phyloP scores from a whole-genome alignment of 2,329 filamentous ascomycete genomes.

The Gremmenia infestans region DNA sequence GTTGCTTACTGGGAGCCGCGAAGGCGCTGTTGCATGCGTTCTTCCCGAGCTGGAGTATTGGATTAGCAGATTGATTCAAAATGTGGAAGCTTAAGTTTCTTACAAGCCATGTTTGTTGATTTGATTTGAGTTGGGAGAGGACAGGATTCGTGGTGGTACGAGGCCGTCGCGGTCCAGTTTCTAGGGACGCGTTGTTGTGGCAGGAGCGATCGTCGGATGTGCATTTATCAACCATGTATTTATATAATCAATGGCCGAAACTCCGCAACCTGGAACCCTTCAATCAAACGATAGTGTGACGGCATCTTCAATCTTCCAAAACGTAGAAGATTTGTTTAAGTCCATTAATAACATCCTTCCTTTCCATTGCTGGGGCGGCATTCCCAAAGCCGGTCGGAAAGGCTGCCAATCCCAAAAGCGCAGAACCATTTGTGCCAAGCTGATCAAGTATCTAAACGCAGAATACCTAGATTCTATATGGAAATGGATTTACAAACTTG shows the following conservation, averaged over 20 bases:
- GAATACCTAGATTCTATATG: conserved; percentile 32
- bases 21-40: conserved; percentile 60
- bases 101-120: conserved; percentile 15
- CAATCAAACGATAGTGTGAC: too few relatives aligned
- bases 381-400: conserved; percentile 1
- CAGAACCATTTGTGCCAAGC: conserved; percentile 20
- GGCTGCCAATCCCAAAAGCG: conserved; percentile 25
- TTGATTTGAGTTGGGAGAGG: background rate
- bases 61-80: conserved; percentile 8
- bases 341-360: background rate
- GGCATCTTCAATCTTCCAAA: too few relatives aligned
- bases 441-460: conserved; percentile 29
- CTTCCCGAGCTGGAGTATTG: conserved; percentile 45
- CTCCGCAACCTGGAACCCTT: too few relatives aligned
- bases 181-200: background rate
- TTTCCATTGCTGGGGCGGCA: background rate
- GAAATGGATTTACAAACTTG: conserved; percentile 30
- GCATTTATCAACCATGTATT: too few relatives aligned
- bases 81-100: background rate
- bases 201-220: too few relatives aligned
- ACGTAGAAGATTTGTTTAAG: too few relatives aligned
- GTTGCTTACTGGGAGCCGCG: conserved; percentile 55
- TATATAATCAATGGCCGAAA: too few relatives aligned
- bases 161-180: conserved; percentile 5
- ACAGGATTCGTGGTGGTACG: background rate